Evolutionary conservation across 305 asterid genomes (phyloP).

Genomic region (Solanum hybrid): DNA sequence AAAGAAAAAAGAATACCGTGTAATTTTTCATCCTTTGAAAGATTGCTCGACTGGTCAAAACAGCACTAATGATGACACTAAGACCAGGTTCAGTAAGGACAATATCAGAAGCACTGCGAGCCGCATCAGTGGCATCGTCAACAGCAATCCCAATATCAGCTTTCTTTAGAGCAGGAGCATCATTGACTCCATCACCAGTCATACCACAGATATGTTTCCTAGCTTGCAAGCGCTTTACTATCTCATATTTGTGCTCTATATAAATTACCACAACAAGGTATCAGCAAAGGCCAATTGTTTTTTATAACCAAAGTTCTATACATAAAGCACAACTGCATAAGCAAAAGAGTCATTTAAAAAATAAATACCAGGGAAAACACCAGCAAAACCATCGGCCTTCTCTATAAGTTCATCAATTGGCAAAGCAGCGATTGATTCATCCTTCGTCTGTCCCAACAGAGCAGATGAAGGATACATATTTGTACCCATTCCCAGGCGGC

Average conservation of each 20-base stretch:
- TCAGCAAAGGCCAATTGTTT: constrained; percentile 3
- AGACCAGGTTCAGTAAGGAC: constrained; percentile 99
- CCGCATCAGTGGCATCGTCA: constrained; percentile 99
- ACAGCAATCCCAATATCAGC: constrained; percentile 99
- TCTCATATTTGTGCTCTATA: constrained; percentile 92
- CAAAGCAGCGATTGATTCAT: constrained; percentile 81
- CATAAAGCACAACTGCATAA: neutral
- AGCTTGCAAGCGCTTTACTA: constrained; percentile 96
- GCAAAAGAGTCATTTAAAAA: neutral
- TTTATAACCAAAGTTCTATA: neutral
- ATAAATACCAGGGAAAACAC: constrained; percentile 87
- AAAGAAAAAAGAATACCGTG: constrained; percentile 41
- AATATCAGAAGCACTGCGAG: constrained; percentile 98
- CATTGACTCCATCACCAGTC: constrained; percentile 99
- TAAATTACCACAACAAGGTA: constrained; percentile 17
- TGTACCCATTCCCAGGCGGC: constrained; percentile 95
- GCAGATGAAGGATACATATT: constrained; percentile 98
- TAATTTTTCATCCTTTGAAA: constrained; percentile 99
- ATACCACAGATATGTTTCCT: constrained; percentile 97
- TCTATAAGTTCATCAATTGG: constrained; percentile 97
- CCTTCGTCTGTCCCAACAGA: constrained; percentile 84
- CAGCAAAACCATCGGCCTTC: constrained; percentile 98
- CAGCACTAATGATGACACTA: constrained; percentile 96
- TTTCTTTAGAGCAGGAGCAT: constrained; percentile 95
- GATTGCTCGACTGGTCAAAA: constrained; percentile 94